These are phyloP conservation scores for Arthrobotrys iridis DNA, from an alignment of 2,329 filamentous ascomycete genomes.

Conservation along the genomic window DNA sequence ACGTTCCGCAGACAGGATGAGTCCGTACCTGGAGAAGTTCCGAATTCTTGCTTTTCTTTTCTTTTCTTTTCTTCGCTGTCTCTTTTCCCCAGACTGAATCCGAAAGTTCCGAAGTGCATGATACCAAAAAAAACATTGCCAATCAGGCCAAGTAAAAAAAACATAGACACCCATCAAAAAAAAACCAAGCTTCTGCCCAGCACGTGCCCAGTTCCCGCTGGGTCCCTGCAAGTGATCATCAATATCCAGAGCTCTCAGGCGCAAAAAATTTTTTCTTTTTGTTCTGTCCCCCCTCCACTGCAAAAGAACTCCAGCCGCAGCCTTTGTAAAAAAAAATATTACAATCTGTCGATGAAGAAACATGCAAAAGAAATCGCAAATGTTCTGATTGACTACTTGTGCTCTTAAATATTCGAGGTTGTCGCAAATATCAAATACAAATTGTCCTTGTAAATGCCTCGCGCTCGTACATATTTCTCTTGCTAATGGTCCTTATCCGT, in stretches of 20 bases:
- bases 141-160: slow-evolving; percentile 19
- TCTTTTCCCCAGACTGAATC: neutral
- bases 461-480: no score
- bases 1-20: no score
- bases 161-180: neutral
- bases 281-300: neutral
- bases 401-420: no score
- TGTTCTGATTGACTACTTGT: no score
- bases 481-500: no score
- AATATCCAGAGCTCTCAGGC: no score
- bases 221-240: neutral
- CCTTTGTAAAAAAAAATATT: no score
- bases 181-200: slow-evolving; percentile 20
- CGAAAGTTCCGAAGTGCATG: slow-evolving; percentile 22
- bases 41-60: neutral
- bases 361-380: no score
- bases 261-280: neutral
- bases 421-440: no score
- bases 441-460: no score
- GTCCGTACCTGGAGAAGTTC: neutral
- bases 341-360: no score
- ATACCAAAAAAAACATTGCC: neutral
- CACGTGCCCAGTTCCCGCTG: neutral
- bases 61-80: neutral
- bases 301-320: no score